Percentiles rank a stretch among this genome's conserved stretches.
Conservation (phyloP, 1,139 yeast genomes). For the Pichia sp. region DNA sequence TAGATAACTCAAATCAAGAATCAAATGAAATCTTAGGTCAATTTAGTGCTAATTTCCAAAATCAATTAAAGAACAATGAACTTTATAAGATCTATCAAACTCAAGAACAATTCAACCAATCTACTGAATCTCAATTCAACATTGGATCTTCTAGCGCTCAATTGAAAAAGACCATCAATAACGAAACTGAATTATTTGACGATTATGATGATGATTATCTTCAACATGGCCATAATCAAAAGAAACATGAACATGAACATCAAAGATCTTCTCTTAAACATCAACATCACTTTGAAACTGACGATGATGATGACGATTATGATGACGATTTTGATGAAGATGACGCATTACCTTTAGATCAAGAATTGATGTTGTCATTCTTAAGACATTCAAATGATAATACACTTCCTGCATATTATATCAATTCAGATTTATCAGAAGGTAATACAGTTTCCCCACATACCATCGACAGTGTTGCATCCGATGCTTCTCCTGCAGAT, state of each 20-base stretch:
- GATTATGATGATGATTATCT: slow-evolving; percentile 11
- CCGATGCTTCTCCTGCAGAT: not conserved
- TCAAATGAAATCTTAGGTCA: slow-evolving; percentile 6
- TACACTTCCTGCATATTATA: slow-evolving; percentile 1
- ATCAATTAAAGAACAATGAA: slow-evolving; percentile 8
- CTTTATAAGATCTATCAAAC: slow-evolving; percentile 5
- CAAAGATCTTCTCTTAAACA: not conserved
- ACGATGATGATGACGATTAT: not conserved
- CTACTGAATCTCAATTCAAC: not conserved
- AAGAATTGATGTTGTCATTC: slow-evolving; percentile 17
- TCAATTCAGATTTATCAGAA: slow-evolving; percentile 2
- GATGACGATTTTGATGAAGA: slow-evolving; percentile 10
- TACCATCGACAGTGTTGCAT: not conserved
- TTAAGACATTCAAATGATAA: slow-evolving; percentile 8
- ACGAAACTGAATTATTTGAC: slow-evolving; percentile 8
- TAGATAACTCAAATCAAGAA: too few relatives aligned
- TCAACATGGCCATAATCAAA: not conserved
- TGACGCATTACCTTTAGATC: slow-evolving; percentile 18
- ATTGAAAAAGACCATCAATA: not conserved
- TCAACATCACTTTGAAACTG: not conserved
- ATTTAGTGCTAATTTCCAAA: slow-evolving; percentile 8
- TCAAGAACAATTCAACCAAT: not conserved
- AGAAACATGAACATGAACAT: not conserved
- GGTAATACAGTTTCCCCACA: not conserved
- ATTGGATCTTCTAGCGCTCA: not conserved